Percentiles rank a stretch among this genome's conserved stretches.
Conservation (phyloP, 768 basidiomycete genomes). For the Boletus pseudo-olivaceus region DNA sequence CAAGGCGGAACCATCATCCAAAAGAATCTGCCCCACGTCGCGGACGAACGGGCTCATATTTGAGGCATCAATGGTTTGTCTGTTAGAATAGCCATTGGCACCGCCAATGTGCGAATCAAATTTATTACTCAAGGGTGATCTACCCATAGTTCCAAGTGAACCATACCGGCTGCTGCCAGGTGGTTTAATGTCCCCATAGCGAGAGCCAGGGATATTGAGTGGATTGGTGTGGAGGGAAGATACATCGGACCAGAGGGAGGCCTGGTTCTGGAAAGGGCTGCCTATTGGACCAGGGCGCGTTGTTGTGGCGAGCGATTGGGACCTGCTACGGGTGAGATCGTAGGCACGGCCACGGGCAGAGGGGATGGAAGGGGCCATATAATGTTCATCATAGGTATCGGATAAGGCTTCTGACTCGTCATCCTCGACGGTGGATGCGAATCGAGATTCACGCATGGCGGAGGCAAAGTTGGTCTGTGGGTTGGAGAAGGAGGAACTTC, state of each 20-base stretch:
- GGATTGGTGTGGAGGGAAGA: conserved; percentile 47
- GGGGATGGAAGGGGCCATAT: conserved; percentile 41
- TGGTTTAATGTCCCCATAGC: conserved; percentile 63
- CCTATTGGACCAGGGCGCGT: conserved; percentile 51
- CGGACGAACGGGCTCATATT: conserved; percentile 87
- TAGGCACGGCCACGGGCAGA: conserved; percentile 54
- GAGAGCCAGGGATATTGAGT: conserved; percentile 49
- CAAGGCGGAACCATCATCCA: conserved; percentile 70
- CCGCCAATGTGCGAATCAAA: conserved; percentile 46
- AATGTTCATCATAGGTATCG: conserved; percentile 61
- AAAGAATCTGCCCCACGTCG: conserved; percentile 73
- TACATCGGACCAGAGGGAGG: conserved; percentile 56
- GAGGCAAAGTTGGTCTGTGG: conserved; percentile 56
- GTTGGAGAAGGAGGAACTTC: conserved; percentile 67
- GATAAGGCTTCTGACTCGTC: conserved; percentile 67
- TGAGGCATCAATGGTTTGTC: conserved; percentile 51
- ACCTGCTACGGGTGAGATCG: conserved; percentile 70
- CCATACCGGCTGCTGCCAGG: conserved; percentile 63
- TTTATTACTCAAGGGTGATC: conserved; percentile 52
- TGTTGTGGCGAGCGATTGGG: conserved; percentile 68
- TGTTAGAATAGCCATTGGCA: conserved; percentile 45
- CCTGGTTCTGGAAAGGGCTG: conserved; percentile 40
- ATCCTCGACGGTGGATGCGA: conserved; percentile 78
- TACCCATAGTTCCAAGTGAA: conserved; percentile 52
- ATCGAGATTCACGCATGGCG: conserved; percentile 62